Base-by-base conservation (phyloP, 345 rosid genomes). In the Garcia nutans region DNA sequence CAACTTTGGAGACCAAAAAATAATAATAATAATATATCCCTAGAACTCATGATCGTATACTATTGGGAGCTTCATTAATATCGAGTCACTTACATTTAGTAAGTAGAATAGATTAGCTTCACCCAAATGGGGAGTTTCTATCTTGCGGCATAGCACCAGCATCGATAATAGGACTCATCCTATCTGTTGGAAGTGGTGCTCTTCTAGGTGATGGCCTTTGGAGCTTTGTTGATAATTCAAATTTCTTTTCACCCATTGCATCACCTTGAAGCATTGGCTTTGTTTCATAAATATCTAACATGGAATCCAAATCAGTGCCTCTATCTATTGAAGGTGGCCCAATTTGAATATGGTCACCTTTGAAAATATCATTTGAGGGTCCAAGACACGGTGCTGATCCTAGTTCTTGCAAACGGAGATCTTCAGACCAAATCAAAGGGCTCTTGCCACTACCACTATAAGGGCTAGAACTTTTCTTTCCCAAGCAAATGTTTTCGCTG, bases 341-440 rank as follows among this genome's bases (percentile, higher is more conserved):
- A 71, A 90, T 83, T 68, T 84, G 92, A 80, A 90, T 86, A 69
- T 85, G 80, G 50, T 77, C 82, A 13, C 66, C 80, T 66, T 82
- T 84, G 66, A 82, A 80, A 71, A 74, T 83, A 70, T 83, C 78
- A 24, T 84, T 84, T 76, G 88, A 85, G 61, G 86, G 72, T 77
- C 81, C 87, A 11, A 84, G 78, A 57, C 83, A 84, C 2, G 82
- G 66, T 49, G 84, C 74, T 2, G 80, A 23, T 16, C 83, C 88
- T 75, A 84, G 23, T 20, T 89, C 90, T 61, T 93, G 96, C 63
- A 86, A 77, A 44, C 90, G 83, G 22, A 87, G 88, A 64, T 93
- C 94, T 56, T 93, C 97, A 15, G 97, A 79, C 99, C 99, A 93
- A 16, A 91, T 82, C 83, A 93, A 69, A 56, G 88, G 89, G 82